Evolutionary conservation across 257 asterid species (phyloP).

Genomic region (Perilla frutescens): DNA sequence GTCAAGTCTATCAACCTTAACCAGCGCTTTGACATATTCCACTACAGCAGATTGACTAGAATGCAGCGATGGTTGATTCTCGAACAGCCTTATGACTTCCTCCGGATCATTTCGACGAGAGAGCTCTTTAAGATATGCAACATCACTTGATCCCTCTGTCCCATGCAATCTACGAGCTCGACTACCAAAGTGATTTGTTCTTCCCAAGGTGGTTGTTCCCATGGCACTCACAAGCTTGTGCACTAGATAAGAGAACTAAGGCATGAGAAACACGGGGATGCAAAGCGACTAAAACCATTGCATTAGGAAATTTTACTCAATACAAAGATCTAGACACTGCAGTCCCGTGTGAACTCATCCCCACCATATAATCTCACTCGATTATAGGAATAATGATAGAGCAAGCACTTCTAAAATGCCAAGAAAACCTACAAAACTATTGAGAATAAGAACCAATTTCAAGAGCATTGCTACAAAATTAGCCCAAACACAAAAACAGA

Average conservation of each 20-base stretch:
- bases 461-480: neutral
- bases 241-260: constrained; percentile 46
- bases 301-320: neutral
- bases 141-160: constrained; percentile 62
- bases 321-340: constrained; percentile 1
- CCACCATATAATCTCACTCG: no score
- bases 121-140: constrained; percentile 83
- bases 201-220: constrained; percentile 46
- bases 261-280: constrained; percentile 17
- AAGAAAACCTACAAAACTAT: neutral
- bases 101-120: constrained; percentile 73
- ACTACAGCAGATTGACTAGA: constrained; percentile 80
- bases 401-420: neutral
- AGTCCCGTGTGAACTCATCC: neutral
- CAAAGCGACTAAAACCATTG: neutral
- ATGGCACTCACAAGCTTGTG: constrained; percentile 40
- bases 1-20: constrained; percentile 85
- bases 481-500: neutral
- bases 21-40: constrained; percentile 86
- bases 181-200: constrained; percentile 75
- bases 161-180: constrained; percentile 74
- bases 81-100: constrained; percentile 79
- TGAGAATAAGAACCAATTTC: neutral
- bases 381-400: neutral
- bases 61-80: constrained; percentile 79